Base-by-base conservation (phyloP, 495 filamentous ascomycete species). In the Rhypophila decipiens region DNA sequence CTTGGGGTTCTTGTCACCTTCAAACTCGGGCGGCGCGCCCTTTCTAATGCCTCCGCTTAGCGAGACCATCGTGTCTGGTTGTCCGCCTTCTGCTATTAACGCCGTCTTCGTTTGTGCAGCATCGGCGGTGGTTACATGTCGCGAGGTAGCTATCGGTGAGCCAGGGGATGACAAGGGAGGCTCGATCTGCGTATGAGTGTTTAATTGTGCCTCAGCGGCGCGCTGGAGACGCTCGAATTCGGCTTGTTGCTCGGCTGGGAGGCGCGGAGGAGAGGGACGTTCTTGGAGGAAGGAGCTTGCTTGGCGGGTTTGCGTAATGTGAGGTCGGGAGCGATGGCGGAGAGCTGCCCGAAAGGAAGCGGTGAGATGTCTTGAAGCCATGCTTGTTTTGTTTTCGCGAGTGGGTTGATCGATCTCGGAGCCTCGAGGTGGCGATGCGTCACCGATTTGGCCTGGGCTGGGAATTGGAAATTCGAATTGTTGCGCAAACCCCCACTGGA, bases 1-100 rank as follows among this genome's bases (percentile, higher is more conserved):
- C 71, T 85, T 85, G 2, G 93, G 93, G 60, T 98, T 96, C 48
- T 73, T 75, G 33, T 97, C 88, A 33, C 93, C 93, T 56, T 94
- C 87, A 58, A 98, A 98, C 65, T 97, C 93, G 2, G 93, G 93
- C 63, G 79, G 75, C 38, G 88, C 82, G 17, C 91, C 90, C 50
- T 62, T 51, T 27, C 63, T 56, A 19, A 69, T 60, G 15, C 72
- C 60, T 17, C 65, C 69, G 39, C 67, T 67, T 9, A 73, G 51
- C 3, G 63, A 55, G 0, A 52, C 51, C 0, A 62, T 41, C 4
- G 37, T 24, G 22, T 48, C 45, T 5, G 50, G 49, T 13, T 29
- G 46, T 13, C 35, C 33, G 29, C 42, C 42, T 11, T 47, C 36
- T 18, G 46, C 20, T n/a, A n/a, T n/a, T n/a, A n/a, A n/a, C 13